Percentiles rank a stretch among this genome's conserved stretches.
phyloP scores from a whole-genome alignment of 2,329 filamentous ascomycete genomes.

The Colletotrichum noveboracense region DNA sequence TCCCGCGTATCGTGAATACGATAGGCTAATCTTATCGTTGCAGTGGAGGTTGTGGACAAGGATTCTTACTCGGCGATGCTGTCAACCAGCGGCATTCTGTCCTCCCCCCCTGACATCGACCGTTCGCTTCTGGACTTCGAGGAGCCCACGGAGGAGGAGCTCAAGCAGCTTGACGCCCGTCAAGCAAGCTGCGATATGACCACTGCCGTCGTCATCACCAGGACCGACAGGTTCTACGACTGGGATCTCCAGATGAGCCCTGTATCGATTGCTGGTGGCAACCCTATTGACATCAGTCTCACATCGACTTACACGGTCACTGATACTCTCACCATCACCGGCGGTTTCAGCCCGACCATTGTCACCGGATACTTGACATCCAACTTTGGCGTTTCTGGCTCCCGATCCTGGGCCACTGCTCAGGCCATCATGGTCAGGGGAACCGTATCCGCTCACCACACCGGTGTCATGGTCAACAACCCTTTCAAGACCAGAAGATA shows the following conservation, averaged over 20 bases:
- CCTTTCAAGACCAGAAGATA: slow-evolving; percentile 6
- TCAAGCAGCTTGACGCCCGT: not conserved
- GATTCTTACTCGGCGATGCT: not conserved
- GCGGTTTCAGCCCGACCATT: not conserved
- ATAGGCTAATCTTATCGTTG: not conserved
- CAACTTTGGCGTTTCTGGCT: not conserved
- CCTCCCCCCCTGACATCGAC: not conserved
- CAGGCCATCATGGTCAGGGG: not conserved
- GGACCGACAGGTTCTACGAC: not conserved
- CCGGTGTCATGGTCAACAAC: slow-evolving; percentile 4
- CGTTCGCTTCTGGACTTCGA: not conserved
- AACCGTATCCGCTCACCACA: not conserved
- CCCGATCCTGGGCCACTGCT: not conserved
- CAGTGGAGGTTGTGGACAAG: slow-evolving; percentile 1
- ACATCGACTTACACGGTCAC: slow-evolving; percentile 4
- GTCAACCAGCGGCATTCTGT: not conserved
- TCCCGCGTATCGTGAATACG: not conserved
- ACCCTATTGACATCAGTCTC: not conserved
- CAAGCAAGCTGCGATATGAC: not conserved
- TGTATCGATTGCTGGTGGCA: not conserved
- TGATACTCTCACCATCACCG: not conserved
- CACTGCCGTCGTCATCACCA: not conserved
- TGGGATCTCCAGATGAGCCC: slow-evolving; percentile 11
- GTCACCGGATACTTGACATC: not conserved
- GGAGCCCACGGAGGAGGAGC: not conserved